These are phyloP conservation scores for Boletus vinaceobasis DNA, from an alignment of 768 basidiomycete species.

Conservation along the genomic window DNA sequence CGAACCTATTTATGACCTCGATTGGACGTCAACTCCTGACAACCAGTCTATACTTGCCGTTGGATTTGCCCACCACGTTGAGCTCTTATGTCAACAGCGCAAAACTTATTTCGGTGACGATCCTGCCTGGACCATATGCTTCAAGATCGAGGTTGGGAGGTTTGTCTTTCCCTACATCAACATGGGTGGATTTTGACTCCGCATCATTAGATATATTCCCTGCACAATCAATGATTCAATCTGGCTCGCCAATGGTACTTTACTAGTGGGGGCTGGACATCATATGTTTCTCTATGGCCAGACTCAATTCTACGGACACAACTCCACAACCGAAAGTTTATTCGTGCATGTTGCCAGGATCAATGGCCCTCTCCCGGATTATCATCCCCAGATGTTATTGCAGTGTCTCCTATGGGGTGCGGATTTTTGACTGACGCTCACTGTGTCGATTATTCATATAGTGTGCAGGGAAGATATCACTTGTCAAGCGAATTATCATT, in stretches of 20 bases:
- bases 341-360: slow-evolving; percentile 79
- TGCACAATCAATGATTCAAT: slow-evolving; percentile 85
- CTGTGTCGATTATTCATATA: background rate
- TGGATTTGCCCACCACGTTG: slow-evolving; percentile 74
- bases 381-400: slow-evolving; percentile 89
- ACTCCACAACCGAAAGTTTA: slow-evolving; percentile 45
- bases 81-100: slow-evolving; percentile 89
- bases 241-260: slow-evolving; percentile 80
- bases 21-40: slow-evolving; percentile 92
- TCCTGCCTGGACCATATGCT: slow-evolving; percentile 74
- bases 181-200: background rate
- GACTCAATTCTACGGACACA: slow-evolving; percentile 19
- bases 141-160: slow-evolving; percentile 67
- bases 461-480: slow-evolving; percentile 68
- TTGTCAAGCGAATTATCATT: slow-evolving; percentile 79
- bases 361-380: slow-evolving; percentile 87
- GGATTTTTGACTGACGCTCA: slow-evolving; percentile 18
- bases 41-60: slow-evolving; percentile 89
- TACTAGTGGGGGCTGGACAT: slow-evolving; percentile 80
- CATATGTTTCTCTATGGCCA: slow-evolving; percentile 80
- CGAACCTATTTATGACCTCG: slow-evolving; percentile 75
- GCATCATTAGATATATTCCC: slow-evolving; percentile 59
- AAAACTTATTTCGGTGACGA: slow-evolving; percentile 87
- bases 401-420: slow-evolving; percentile 92
- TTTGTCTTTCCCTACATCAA: slow-evolving; percentile 34